Base-by-base conservation (phyloP, 495 filamentous ascomycete genomes). In the Cudoniella acicularis region DNA sequence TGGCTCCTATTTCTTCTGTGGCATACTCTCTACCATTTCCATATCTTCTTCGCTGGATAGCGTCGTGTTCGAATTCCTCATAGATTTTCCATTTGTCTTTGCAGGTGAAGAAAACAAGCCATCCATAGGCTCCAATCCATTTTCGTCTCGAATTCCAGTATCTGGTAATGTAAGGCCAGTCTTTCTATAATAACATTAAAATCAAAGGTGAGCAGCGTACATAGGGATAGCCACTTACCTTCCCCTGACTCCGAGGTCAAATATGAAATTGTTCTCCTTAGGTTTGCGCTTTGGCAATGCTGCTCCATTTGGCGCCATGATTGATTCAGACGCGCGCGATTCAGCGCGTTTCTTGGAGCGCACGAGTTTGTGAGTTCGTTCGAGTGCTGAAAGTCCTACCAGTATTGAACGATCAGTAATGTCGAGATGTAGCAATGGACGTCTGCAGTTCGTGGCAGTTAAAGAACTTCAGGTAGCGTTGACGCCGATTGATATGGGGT, bases 71-170 rank as follows among this genome's bases (percentile, higher is more conserved):
- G 40, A 11, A 42, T 52, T 61, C 6, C 4, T 23, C 21, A 43
- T 47, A 11, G 26, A 45, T 9, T 11, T 2, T 20, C 40, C 10
- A 3, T 83, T 77, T 4, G 78, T 70, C 59, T 87, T 89, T 55
- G 79, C 83, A 25, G 93, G 92, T 10, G 93, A 96, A 2, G 92
- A 96, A 72, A 96, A 98, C 62, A 96, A 83, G 49, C 80, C 80
- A 22, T 90, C 87, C 53, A 96, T 79, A 30, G 85, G 84, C 70
- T 98, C 91, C 73, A 98, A 82, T 70, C 95, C 94, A 79, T 96
- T 76, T 68, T 92, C 94, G 73, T 98, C 91, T 73, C 91, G 87
- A 52, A 87, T 74, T 42, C 90, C 90, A 54, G 79, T 82, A 72
- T 97, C 91, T 67, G 83, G 81, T 24, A 98, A 71, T 0, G 84